These are phyloP conservation scores for Phytophthora capsici DNA, from an alignment of 352 stramenopile genomes.

Conservation along the genomic window DNA sequence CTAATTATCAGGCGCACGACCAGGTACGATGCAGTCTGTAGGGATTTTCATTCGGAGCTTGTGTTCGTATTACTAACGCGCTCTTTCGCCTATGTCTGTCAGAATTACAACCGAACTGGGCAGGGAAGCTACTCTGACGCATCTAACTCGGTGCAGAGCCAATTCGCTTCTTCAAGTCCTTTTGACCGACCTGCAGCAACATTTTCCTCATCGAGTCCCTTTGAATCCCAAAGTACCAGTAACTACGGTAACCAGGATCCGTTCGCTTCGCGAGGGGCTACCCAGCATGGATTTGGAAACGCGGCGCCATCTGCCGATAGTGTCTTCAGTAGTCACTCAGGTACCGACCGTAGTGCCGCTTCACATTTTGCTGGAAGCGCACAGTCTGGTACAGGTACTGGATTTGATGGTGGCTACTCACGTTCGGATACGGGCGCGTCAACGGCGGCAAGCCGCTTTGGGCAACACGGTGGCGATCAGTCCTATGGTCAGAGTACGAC, in stretches of 20 bases:
- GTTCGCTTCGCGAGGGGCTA: conserved; percentile 26
- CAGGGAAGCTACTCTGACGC: conserved; percentile 14
- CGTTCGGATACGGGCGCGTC: conserved; percentile 5
- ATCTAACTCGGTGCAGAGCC: conserved; percentile 16
- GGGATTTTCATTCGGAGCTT: not conserved
- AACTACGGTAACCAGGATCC: conserved; percentile 23
- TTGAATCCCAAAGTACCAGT: conserved; percentile 16
- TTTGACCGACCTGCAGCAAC: conserved; percentile 25
- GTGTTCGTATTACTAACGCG: conserved; percentile 7
- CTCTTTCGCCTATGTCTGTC: conserved; percentile 5
- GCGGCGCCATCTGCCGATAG: conserved; percentile 20
- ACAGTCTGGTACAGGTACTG: conserved; percentile 27
- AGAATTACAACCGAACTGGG: conserved; percentile 29
- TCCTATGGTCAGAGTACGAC: conserved; percentile 19
- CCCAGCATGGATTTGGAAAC: conserved; percentile 36
- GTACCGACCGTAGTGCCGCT: conserved; percentile 8
- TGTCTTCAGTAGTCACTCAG: conserved; percentile 16
- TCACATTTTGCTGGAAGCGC: conserved; percentile 33
- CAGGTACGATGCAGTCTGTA: conserved; percentile 39
- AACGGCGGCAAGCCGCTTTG: conserved; percentile 17
- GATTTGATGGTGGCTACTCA: conserved; percentile 32
- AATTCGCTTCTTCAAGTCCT: conserved; percentile 23
- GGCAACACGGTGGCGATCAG: conserved; percentile 22
- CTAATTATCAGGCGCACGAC: conserved; percentile 44
- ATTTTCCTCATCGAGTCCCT: conserved; percentile 22